Base-by-base conservation (phyloP, 148 eudicot species). In the Silene conica region DNA sequence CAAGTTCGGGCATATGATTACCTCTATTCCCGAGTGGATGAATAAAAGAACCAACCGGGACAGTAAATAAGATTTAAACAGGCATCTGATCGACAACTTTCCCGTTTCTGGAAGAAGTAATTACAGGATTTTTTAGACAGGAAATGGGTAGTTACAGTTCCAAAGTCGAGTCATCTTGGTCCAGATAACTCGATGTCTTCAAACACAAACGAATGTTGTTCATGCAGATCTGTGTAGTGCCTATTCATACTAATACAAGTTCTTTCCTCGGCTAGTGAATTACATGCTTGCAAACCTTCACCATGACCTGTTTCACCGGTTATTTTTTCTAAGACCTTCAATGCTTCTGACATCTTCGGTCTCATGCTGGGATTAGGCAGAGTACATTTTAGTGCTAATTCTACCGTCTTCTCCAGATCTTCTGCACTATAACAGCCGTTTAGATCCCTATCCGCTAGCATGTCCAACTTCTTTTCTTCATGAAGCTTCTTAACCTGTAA, bases 101-200 rank as follows among this genome's bases (percentile, higher is more conserved):
- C 46, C 57, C 67, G 21, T 41, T n/a, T 60, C 20, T 25, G 31
- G 21, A 34, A 7, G 6, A 43, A 69, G 38, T 70, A 70, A 46
- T 76, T 62, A 69, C 72, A 56, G 22, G 52, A 59, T 15, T 58
- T 64, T 22, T 48, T 22, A 5, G 45, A 58, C 72, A n/a, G 67
- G 12, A 18, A 23, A 8, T 9, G 22, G 26, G 16, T 67, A 67
- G 26, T 38, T 74, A 21, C 59, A 55, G 59, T 23, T 23, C 23
- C 41, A 52, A 69, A 69, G 59, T 46, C 41, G 22, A 73, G 66
- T 85, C 79, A 93, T 66, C 98, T 80, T 19, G 98, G 98, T 38
- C 98, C 98, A 11, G 98, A 93, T 56, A 93, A 85, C 83, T 93
- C 96, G 56, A 93, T 89, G 12, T 92, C 83, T 80, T 93, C 98